A percentile compares a stretch with the other conserved stretches of the same genome.
Evolutionary conservation across 192 early-diverging fungal genomes (phyloP).

Genomic region (Linnemannia elongata): DNA sequence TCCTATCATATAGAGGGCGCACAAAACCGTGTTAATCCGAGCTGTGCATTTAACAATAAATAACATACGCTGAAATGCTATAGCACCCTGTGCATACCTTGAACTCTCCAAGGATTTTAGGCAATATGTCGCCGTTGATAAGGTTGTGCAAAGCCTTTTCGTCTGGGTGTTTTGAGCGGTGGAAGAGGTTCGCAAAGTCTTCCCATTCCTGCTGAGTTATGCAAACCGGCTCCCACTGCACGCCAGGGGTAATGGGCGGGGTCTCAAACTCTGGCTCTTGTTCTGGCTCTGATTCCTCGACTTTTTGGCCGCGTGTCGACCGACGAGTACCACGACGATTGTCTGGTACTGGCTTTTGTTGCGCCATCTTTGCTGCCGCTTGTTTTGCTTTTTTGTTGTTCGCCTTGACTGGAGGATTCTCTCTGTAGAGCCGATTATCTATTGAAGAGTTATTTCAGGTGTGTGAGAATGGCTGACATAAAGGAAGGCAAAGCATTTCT

Average conservation of each 20-base stretch:
- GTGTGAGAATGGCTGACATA: not conserved
- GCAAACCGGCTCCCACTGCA: slow-evolving; percentile 69
- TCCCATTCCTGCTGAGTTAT: slow-evolving; percentile 72
- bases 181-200: slow-evolving; percentile 72
- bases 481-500: not conserved
- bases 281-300: slow-evolving; percentile 31
- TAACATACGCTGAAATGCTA: not conserved
- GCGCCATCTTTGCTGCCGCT: slow-evolving; percentile 13
- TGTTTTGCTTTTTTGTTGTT: slow-evolving; percentile 49
- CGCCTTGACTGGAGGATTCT: slow-evolving; percentile 60
- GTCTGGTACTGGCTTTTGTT: slow-evolving; percentile 10
- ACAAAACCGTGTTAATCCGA: not conserved
- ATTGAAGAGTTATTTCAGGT: not conserved
- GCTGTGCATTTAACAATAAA: not conserved
- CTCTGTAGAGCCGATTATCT: slow-evolving; percentile 82
- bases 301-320: slow-evolving; percentile 30
- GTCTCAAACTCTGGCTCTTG: slow-evolving; percentile 47
- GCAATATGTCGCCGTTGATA: slow-evolving; percentile 69
- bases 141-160: slow-evolving; percentile 71
- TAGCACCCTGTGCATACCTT: slow-evolving; percentile 16
- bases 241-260: slow-evolving; percentile 59
- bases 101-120: slow-evolving; percentile 69
- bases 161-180: slow-evolving; percentile 60
- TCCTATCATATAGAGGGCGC: slow-evolving; percentile 35
- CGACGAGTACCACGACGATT: slow-evolving; percentile 43